phyloP scores from a whole-genome alignment of 768 basidiomycete genomes.

The Lactarius deliciosus region DNA sequence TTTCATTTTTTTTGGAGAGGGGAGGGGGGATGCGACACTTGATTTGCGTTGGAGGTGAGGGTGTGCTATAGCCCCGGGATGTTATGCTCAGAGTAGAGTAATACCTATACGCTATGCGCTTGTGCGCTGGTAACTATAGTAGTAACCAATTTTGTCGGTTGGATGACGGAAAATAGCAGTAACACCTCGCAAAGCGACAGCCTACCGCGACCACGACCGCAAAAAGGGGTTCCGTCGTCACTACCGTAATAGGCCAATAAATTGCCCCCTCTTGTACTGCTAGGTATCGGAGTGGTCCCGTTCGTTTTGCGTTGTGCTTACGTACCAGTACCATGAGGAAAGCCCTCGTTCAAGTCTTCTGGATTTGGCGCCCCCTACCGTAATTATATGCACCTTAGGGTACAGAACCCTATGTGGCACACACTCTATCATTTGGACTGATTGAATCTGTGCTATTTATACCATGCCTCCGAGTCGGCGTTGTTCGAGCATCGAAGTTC shows the following conservation, averaged over 20 bases:
- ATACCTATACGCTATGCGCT: slow-evolving; percentile 1
- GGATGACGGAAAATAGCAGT: neutral
- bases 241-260: too few relatives aligned
- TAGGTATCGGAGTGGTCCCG: neutral
- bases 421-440: neutral
- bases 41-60: neutral
- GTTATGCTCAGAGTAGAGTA: slow-evolving; percentile 5
- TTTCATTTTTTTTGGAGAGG: neutral
- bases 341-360: neutral
- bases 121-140: slow-evolving; percentile 2
- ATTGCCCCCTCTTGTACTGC: too few relatives aligned
- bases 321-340: neutral
- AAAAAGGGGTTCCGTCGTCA: neutral
- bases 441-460: neutral
- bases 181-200: neutral
- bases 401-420: neutral
- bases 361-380: neutral
- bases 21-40: neutral
- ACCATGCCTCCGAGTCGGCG: neutral
- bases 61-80: neutral
- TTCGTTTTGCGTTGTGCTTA: too few relatives aligned
- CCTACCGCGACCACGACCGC: neutral
- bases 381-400: neutral
- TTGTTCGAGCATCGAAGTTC: neutral
- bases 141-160: neutral